These are phyloP conservation scores for Leccinum uliginosum DNA, from an alignment of 768 basidiomycete genomes.

Conservation along the genomic window DNA sequence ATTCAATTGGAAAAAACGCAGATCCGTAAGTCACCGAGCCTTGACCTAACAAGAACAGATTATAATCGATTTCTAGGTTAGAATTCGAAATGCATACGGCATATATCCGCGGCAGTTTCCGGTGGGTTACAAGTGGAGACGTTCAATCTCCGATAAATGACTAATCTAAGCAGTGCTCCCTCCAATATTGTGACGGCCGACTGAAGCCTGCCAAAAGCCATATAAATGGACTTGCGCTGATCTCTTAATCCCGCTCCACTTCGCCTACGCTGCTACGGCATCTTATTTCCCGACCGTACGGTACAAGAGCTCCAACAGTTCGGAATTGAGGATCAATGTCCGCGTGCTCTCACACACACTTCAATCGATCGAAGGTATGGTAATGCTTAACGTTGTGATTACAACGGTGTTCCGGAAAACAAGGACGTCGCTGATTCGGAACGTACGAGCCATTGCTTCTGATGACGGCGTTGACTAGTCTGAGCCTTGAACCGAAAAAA, in stretches of 20 bases:
- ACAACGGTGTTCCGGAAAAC: not conserved
- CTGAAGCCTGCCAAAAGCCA: not conserved
- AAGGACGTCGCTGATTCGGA: not conserved
- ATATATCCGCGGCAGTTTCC: not conserved
- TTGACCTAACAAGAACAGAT: not conserved
- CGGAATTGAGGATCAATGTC: constrained; percentile 2
- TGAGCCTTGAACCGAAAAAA: not conserved
- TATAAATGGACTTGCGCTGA: constrained; percentile 1
- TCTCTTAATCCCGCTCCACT: not conserved
- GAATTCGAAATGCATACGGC: not conserved
- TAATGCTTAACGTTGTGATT: not conserved
- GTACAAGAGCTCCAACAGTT: not conserved
- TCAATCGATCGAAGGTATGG: not conserved
- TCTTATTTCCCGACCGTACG: constrained; percentile 8
- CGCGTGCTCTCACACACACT: not conserved
- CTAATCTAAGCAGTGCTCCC: not conserved
- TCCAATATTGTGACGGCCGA: not conserved
- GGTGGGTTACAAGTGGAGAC: not conserved
- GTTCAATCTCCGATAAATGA: not conserved
- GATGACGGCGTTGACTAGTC: not conserved
- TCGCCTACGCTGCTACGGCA: constrained; percentile 9
- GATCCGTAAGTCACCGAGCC: not conserved
- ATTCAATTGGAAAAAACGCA: not conserved
- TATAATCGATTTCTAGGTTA: not conserved
- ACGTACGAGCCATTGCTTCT: not conserved